Evolutionary conservation across 2,329 filamentous ascomycete species (phyloP).

Genomic region (Neurospora sp.): DNA sequence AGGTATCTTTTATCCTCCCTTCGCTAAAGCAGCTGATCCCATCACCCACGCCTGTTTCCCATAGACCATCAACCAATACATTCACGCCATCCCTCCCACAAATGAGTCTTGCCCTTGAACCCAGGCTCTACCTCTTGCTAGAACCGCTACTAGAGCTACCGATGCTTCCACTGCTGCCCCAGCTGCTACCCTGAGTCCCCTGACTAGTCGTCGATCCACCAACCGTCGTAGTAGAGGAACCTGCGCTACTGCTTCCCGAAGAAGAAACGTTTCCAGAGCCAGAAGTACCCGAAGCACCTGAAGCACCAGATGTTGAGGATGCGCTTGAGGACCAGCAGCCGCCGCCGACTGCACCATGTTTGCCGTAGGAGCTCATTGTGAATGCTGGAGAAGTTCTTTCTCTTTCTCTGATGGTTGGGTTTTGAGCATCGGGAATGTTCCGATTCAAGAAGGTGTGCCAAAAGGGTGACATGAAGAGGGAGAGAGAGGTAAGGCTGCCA

Average conservation of each 20-base stretch:
- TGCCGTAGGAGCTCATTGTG: neutral
- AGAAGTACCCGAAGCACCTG: neutral
- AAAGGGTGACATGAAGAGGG: neutral
- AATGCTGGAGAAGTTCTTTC: neutral
- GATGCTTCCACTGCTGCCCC: neutral
- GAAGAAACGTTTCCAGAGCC: neutral
- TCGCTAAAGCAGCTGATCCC: too few species aligned
- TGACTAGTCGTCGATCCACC: neutral
- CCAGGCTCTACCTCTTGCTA: neutral
- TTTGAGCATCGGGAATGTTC: neutral
- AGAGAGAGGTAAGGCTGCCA: neutral
- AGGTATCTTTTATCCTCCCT: too few species aligned
- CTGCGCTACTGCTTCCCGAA: neutral
- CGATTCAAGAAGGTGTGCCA: neutral
- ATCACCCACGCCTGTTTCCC: too few species aligned
- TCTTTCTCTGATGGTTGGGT: neutral
- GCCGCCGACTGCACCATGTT: neutral
- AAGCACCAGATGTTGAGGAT: neutral
- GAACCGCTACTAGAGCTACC: neutral
- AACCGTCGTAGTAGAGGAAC: neutral
- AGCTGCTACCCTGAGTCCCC: neutral
- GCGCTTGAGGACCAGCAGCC: neutral
- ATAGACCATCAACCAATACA: too few species aligned
- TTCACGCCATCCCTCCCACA: too few species aligned
- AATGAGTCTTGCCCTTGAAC: too few species aligned